Evolutionary conservation across 192 early-diverging fungal genomes (phyloP), one percentile per base, ranked within the genome.

Genomic region (Spizellomyces sp.): DNA sequence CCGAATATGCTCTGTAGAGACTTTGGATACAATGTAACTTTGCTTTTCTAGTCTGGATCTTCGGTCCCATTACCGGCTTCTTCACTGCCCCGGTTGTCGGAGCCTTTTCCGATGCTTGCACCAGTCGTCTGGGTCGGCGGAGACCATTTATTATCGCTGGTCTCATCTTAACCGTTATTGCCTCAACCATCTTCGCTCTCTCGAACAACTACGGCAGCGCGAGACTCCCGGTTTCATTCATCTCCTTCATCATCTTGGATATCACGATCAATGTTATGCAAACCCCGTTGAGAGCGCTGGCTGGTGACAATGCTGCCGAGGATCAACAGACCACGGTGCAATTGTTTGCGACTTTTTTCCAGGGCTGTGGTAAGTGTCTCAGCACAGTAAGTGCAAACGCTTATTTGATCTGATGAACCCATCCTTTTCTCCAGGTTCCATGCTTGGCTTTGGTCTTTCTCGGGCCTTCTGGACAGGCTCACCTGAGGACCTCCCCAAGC

Each of bases 241-340:
- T 61, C 59, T 15, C 59, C 42, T 61, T 61, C 59, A 61, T 61
- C 36, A 41, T 61, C 36, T 8, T 61, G 17, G 59, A 61, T 41
- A 61, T 61, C 36, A 61, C 59, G 5, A 61, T 61, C 59, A 61
- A 61, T 41, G 59, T 61, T 42, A 61, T 61, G 17, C 59, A 61
- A 41, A 61, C 59, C 6, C 59, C 59, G 14, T 8, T 61, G 21
- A 17, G 59, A 36, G 59, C 59, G 0, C 59, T 61, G 14, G 59
- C 59, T 42, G 59, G 59, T 61, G 59, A 61, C 59, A 61, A 61
- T 42, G 59, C 59, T 41, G 59, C 59, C 42, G 59, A 61, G 9
- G 59, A 61, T 41, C 59, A 61, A 42, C 59, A 61, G 42, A 61
- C 59, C 22, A 61, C 59, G 15, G 59, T 61, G 42, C 59, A 61